These are phyloP conservation scores for Sungouiella blattae DNA, from an alignment of 805 yeast species.

Conservation along the genomic window DNA sequence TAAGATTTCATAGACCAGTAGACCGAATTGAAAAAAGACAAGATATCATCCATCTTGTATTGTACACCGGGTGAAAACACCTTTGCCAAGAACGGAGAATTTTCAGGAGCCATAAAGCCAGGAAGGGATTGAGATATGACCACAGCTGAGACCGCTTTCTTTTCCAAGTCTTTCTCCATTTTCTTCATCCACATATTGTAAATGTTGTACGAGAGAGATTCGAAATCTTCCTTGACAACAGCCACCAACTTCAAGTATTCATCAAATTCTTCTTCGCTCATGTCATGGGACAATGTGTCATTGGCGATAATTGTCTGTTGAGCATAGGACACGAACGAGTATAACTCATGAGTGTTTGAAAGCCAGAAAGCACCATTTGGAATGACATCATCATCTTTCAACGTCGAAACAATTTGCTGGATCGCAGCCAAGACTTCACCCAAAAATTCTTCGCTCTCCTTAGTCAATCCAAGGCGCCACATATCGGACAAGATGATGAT, in stretches of 20 bases:
- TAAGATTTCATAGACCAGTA: constrained; percentile 92
- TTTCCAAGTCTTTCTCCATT: constrained; percentile 84
- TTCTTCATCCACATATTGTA: constrained; percentile 97
- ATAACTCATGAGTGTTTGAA: constrained; percentile 91
- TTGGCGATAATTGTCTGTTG: constrained; percentile 87
- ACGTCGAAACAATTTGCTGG: constrained; percentile 74
- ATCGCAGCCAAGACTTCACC: constrained; percentile 86
- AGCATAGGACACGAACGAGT: constrained; percentile 91
- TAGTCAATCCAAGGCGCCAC: constrained; percentile 96
- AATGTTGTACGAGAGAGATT: constrained; percentile 86
- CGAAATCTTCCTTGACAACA: constrained; percentile 91
- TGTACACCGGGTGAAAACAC: constrained; percentile 69
- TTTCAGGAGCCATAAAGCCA: constrained; percentile 88
- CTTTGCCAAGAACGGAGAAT: constrained; percentile 75
- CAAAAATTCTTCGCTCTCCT: constrained; percentile 84
- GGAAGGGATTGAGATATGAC: constrained; percentile 93
- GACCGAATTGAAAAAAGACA: constrained; percentile 83
- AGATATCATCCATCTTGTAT: constrained; percentile 91
- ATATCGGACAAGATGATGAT: constrained; percentile 90
- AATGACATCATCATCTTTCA: constrained; percentile 82
- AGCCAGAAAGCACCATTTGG: constrained; percentile 97
- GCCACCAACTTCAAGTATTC: constrained; percentile 87
- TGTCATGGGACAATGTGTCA: constrained; percentile 71
- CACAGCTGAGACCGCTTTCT: constrained; percentile 92
- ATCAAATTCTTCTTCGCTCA: constrained; percentile 86